These are phyloP conservation scores for Solanum chiquidenum DNA, from an alignment of 257 asterid species.

Conservation along the genomic window DNA sequence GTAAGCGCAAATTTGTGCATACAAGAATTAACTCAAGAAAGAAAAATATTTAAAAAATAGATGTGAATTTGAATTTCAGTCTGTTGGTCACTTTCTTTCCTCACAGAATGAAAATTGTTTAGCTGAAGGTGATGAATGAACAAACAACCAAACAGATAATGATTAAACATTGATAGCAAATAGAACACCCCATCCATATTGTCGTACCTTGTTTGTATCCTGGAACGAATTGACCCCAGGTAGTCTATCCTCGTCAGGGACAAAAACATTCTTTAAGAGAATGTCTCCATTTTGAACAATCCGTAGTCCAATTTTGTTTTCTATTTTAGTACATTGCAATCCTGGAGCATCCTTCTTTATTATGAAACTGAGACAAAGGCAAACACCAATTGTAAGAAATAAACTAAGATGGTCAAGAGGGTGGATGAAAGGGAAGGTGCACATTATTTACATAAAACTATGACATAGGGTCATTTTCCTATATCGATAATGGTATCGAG, in stretches of 20 bases:
- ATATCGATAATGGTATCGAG: neutral
- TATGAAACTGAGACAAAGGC: conserved; percentile 46
- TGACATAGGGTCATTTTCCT: neutral
- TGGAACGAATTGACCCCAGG: conserved; percentile 86
- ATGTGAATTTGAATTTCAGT: neutral
- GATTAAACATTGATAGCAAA: neutral
- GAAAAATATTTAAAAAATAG: neutral
- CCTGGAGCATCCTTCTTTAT: conserved; percentile 81
- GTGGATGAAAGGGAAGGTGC: neutral
- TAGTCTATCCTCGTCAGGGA: conserved; percentile 90
- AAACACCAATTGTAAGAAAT: neutral
- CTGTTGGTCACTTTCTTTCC: neutral
- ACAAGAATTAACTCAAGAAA: neutral
- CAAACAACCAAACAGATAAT: neutral
- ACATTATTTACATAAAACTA: neutral
- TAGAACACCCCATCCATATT: neutral
- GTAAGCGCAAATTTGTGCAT: neutral
- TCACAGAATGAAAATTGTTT: neutral
- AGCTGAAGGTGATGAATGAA: neutral
- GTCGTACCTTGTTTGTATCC: conserved; percentile 80
- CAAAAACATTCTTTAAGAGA: conserved; percentile 63
- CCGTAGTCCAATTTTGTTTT: conserved; percentile 85
- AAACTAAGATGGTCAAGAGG: neutral
- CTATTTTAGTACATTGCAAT: conserved; percentile 85
- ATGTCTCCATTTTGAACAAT: conserved; percentile 96